Percentiles rank a stretch among this genome's conserved stretches.
These are phyloP conservation scores for Phyllachora maydis DNA, from an alignment of 2,329 filamentous ascomycete genomes.

Conservation along the genomic window DNA sequence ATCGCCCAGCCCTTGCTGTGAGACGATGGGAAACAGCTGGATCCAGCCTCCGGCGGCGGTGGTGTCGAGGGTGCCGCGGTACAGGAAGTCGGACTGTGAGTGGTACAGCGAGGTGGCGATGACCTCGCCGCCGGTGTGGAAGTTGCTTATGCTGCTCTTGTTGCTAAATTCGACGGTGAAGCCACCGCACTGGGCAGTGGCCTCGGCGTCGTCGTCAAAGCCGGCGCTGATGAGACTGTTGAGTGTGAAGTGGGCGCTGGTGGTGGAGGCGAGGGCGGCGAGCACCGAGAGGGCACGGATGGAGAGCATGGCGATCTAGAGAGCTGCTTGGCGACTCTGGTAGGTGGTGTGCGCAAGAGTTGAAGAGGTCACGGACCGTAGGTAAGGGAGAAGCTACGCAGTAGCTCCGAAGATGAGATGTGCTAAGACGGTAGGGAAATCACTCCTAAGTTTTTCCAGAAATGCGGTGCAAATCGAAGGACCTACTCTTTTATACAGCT, in stretches of 20 bases:
- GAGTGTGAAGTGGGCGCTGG: conserved; percentile 33
- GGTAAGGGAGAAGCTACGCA: no score
- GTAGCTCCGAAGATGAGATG: no score
- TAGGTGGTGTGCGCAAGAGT: no score
- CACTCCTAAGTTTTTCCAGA: no score
- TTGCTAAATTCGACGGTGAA: conserved; percentile 20
- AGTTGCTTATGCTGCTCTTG: conserved; percentile 23
- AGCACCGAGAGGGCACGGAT: not conserved
- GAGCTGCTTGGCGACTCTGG: no score
- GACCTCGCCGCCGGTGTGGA: conserved; percentile 34
- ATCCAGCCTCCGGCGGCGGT: conserved; percentile 28
- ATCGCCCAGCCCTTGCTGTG: conserved; percentile 30
- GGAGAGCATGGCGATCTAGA: not conserved
- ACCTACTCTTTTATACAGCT: no score
- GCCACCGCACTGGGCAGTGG: conserved; percentile 30
- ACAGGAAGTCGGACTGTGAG: conserved; percentile 30
- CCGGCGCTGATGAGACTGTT: conserved; percentile 24
- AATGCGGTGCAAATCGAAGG: no score
- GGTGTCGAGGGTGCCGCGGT: conserved; percentile 32
- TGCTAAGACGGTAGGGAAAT: no score
- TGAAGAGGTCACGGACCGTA: no score
- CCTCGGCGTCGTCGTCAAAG: conserved; percentile 23
- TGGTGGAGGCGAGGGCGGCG: conserved; percentile 14
- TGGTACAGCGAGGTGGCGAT: conserved; percentile 26
- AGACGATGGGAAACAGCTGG: conserved; percentile 28